A percentile compares a stretch with the other conserved stretches of the same genome.
These are phyloP conservation scores for Orobanche coerulescens DNA, from an alignment of 257 asterid species.

Conservation along the genomic window DNA sequence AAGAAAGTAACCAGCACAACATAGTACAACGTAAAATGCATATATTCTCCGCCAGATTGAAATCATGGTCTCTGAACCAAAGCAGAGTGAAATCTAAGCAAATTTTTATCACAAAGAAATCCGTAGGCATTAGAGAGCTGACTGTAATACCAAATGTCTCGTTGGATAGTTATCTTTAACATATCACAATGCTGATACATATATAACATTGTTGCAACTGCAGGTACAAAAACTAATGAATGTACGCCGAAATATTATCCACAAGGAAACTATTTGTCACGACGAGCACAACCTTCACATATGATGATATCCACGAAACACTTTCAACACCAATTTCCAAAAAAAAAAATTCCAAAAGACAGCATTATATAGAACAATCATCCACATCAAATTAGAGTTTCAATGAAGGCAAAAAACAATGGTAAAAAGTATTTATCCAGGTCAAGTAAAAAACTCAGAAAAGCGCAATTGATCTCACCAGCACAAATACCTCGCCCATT, in stretches of 20 bases:
- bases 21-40: too few relatives aligned
- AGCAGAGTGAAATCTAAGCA: neutral
- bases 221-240: neutral
- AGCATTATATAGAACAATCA: constrained; percentile 12
- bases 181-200: neutral
- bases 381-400: constrained; percentile 9
- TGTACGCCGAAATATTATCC: constrained; percentile 1
- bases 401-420: neutral
- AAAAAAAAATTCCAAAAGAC: neutral
- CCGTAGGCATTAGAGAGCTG: neutral
- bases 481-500: constrained; percentile 23
- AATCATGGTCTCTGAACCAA: neutral
- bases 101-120: neutral
- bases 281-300: neutral
- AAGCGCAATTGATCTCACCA: too few relatives aligned
- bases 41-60: too few relatives aligned
- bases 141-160: neutral
- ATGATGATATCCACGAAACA: neutral
- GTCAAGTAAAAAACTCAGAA: too few relatives aligned
- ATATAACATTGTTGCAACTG: neutral
- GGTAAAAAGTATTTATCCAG: neutral
- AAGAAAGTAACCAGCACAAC: neutral
- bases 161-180: neutral
- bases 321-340: neutral
- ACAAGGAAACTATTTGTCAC: neutral